Evolutionary conservation across 129 eudicot genomes (phyloP), one percentile per base, ranked within the genome.

Genomic region (Helianthus tuberosus): DNA sequence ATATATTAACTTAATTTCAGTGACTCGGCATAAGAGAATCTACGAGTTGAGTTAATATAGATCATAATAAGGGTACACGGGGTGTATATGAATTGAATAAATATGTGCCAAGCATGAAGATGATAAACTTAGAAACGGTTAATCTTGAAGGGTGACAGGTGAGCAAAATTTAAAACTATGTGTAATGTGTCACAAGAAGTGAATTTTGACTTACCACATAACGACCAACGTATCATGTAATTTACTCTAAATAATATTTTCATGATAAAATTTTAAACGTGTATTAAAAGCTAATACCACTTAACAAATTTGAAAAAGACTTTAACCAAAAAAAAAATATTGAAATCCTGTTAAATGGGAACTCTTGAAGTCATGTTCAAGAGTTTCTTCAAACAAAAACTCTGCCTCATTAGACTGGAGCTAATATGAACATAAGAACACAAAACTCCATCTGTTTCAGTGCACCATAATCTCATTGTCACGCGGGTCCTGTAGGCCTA

Each of bases 391-490:
- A 48, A 89, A 83, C 86, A 89, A 82, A 78, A 70, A 71, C 76
- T 84, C 79, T 96, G 23, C 23, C 23, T 20, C 23, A 91, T 91
- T 67, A 91, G 81, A 53, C 96, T 7, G 96, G 96, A 69, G 96
- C 89, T 54, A 89, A 81, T 72, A 96, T 88, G 64, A 91, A 91
- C 96, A 91, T 91, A 48, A 91, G 75, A 54, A 91, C 93, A 66
- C 97, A 91, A 83, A 91, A 91, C 51, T 91, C 97, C 97, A 89
- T 86, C 75, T 91, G 83, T 74, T 79, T 86, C 44, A 91, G 75
- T 8, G 90, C 93, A 4, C 91, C 96, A 75, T 91, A 81, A 68
- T 91, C 97, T 11, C 97, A 96, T 83, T 87, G 62, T 91, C 97
- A 9, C 78, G 76, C 47, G 83, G 50, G 12, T 79, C 96, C 64